Conservation (phyloP, 306 rosid species). For the Dalbergia oliveri region DNA sequence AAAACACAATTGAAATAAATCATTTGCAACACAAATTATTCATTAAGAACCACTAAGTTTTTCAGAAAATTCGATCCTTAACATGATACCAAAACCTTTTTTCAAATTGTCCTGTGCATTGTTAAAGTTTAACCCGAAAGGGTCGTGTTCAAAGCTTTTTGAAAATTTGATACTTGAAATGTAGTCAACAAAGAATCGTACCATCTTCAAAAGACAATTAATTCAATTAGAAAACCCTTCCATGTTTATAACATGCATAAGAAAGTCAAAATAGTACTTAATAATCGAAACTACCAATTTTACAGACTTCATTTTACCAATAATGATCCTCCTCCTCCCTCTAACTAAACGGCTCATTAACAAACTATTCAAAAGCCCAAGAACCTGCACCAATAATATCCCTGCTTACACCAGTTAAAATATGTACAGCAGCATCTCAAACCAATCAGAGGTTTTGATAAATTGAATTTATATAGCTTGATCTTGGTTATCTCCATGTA, state of each 20-base stretch:
- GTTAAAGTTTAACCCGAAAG: background rate
- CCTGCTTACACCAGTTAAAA: slow-evolving; percentile 63
- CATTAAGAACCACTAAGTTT: no score
- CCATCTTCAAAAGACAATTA: slow-evolving; percentile 46
- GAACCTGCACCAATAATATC: slow-evolving; percentile 47
- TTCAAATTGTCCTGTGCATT: background rate
- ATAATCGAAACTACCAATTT: slow-evolving; percentile 57
- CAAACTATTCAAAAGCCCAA: slow-evolving; percentile 49
- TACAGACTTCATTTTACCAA: slow-evolving; percentile 56
- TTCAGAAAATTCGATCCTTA: no score
- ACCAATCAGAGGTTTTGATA: slow-evolving; percentile 51
- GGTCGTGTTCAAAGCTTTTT: background rate
- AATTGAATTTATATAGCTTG: slow-evolving; percentile 42
- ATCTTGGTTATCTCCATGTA: slow-evolving; percentile 45
- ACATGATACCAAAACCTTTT: background rate
- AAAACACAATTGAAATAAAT: background rate
- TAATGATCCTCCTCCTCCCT: slow-evolving; percentile 36
- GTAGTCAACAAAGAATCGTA: background rate
- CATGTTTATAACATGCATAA: slow-evolving; percentile 59
- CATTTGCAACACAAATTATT: no score
- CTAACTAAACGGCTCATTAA: slow-evolving; percentile 52
- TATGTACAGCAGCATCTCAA: slow-evolving; percentile 77
- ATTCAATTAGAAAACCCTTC: slow-evolving; percentile 52
- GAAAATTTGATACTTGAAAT: background rate
- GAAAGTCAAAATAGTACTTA: slow-evolving; percentile 57